Evolutionary conservation across 805 yeast genomes (phyloP).

Genomic region (Debaryomyces tyrocola): DNA sequence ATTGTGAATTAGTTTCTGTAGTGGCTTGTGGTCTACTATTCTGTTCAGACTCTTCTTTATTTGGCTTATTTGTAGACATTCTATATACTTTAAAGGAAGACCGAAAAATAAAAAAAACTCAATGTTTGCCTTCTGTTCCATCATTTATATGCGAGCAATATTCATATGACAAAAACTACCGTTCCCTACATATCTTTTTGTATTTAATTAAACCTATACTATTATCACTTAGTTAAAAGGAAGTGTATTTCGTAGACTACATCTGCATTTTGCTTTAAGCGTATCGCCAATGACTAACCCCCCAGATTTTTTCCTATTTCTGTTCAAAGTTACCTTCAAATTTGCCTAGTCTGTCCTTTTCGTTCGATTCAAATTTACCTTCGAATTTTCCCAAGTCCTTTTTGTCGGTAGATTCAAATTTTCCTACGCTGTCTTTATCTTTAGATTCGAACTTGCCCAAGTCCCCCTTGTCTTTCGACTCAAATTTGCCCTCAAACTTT

Average conservation of each 20-base stretch:
- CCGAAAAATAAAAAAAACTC: background rate
- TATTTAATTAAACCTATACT: no score
- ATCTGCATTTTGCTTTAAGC: no score
- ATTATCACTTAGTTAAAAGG: no score
- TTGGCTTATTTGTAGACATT: background rate
- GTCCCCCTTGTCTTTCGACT: background rate
- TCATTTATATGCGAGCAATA: no score
- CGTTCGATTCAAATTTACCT: conserved; percentile 8
- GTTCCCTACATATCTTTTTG: no score
- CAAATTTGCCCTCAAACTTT: background rate
- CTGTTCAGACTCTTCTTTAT: background rate
- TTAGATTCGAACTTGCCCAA: conserved; percentile 6
- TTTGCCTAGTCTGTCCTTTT: background rate
- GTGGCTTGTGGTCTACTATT: background rate
- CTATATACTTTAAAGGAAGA: background rate
- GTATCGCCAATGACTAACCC: background rate
- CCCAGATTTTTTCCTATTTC: background rate
- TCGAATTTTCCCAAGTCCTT: background rate
- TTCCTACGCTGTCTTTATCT: conserved; percentile 8
- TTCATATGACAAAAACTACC: no score
- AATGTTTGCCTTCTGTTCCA: no score
- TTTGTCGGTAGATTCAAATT: conserved; percentile 6
- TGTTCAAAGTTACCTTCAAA: background rate
- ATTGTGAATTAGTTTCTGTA: no score
- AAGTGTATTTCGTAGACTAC: no score